phyloP scores from a whole-genome alignment of 2,329 filamentous ascomycete genomes.

The Colletotrichum simmondsii region DNA sequence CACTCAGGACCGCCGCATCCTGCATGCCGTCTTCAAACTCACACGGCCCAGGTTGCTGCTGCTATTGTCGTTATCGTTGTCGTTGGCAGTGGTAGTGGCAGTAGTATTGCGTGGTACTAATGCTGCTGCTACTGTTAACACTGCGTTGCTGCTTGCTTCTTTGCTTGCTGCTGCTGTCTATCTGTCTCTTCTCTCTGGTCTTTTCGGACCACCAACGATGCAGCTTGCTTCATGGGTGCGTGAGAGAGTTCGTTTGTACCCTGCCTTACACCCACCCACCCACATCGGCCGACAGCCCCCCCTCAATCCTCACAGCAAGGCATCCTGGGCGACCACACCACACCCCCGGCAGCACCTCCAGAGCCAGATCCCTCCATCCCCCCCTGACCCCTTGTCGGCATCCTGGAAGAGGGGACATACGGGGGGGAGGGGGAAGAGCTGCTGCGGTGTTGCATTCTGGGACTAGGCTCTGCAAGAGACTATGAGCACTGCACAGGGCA shows the following conservation, averaged over 20 bases:
- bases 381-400: constrained; percentile 14
- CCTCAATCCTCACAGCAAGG: constrained; percentile 26
- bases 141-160: constrained; percentile 2
- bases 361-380: constrained; percentile 30
- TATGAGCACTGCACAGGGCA: constrained; percentile 3
- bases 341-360: constrained; percentile 11
- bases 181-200: not conserved
- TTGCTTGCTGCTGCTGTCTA: not conserved
- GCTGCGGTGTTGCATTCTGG: constrained; percentile 31
- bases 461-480: constrained; percentile 27
- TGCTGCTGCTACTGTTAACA: not conserved
- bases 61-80: not conserved
- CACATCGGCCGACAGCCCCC: constrained; percentile 17
- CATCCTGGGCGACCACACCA: constrained; percentile 13
- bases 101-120: not conserved
- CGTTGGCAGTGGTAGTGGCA: not conserved
- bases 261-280: constrained; percentile 6
- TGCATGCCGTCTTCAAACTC: not conserved
- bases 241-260: constrained; percentile 1
- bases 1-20: not conserved
- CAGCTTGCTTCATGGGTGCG: constrained; percentile 15
- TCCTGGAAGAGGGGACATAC: constrained; percentile 32
- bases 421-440: constrained; percentile 3
- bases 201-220: not conserved
- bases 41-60: not conserved